Evolutionary conservation across 345 rosid species (phyloP).

Genomic region (Eucalyptus erythrocorys): DNA sequence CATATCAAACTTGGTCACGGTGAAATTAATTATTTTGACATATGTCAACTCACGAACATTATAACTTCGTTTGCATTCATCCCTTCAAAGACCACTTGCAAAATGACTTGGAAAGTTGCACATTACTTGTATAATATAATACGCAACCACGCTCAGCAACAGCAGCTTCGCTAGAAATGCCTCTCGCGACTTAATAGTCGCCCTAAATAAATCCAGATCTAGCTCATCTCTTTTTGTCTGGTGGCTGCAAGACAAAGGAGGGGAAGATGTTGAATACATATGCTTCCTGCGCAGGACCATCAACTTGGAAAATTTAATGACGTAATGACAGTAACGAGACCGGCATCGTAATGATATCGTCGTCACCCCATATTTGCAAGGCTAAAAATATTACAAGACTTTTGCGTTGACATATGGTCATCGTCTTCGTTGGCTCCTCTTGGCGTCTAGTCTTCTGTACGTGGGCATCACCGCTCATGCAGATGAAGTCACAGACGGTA

Average conservation of each 20-base stretch:
- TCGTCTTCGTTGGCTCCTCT: neutral
- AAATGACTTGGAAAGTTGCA: neutral
- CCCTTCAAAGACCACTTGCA: neutral
- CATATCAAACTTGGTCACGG: neutral
- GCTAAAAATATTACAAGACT: neutral
- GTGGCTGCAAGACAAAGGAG: neutral
- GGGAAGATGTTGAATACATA: neutral
- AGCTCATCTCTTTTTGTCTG: neutral
- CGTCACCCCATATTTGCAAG: neutral
- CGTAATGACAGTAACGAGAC: neutral
- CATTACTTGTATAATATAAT: neutral
- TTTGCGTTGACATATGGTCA: neutral
- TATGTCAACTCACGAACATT: neutral
- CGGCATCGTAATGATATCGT: neutral
- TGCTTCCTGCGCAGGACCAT: neutral
- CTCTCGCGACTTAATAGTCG: neutral
- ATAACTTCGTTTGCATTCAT: neutral
- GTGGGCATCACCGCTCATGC: neutral
- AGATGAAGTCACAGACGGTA: neutral
- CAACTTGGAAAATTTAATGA: neutral
- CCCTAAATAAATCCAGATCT: neutral
- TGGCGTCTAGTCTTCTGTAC: neutral
- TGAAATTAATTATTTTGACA: neutral
- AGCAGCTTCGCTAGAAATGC: neutral
- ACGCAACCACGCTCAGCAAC: neutral